Percentiles rank a stretch among this genome's conserved stretches.
These are phyloP conservation scores for Hirsutella minnesotensis DNA, from an alignment of 2,329 filamentous ascomycete genomes.

Conservation along the genomic window DNA sequence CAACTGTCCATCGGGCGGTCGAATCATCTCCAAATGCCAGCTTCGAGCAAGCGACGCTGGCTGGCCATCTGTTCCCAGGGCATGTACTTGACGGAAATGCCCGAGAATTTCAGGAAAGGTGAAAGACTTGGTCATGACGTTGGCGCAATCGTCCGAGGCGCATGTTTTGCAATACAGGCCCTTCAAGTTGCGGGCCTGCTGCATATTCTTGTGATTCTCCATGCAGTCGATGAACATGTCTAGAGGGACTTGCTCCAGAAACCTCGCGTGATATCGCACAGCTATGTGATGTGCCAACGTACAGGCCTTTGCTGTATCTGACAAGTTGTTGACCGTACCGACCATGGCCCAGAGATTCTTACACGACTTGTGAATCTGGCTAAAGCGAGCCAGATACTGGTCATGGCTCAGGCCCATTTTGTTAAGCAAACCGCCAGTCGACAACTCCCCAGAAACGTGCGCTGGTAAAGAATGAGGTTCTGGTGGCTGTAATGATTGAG, in stretches of 20 bases:
- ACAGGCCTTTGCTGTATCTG: conserved; percentile 49
- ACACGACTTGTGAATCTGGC: conserved; percentile 41
- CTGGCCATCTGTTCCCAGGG: conserved; percentile 13
- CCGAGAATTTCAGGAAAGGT: conserved; percentile 47
- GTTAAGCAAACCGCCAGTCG: no score
- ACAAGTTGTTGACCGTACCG: conserved; percentile 46
- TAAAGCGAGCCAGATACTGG: conserved; percentile 31
- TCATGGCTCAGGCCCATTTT: no score
- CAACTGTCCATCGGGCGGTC: conserved; percentile 21
- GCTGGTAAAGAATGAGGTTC: no score
- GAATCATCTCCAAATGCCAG: conserved; percentile 36
- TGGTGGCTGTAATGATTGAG: no score
- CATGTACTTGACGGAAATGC: conserved; percentile 39
- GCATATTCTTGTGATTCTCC: conserved; percentile 44
- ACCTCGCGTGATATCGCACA: conserved; percentile 44
- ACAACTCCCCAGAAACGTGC: background rate
- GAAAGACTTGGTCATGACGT: conserved; percentile 7
- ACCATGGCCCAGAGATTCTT: conserved; percentile 52
- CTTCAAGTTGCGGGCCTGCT: conserved; percentile 40
- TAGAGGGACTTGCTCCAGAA: conserved; percentile 43
- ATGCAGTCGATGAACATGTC: conserved; percentile 47
- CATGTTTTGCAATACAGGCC: conserved; percentile 45
- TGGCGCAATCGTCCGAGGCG: conserved; percentile 8
- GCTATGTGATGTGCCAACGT: conserved; percentile 52
- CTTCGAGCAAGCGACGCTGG: conserved; percentile 17